Evolutionary conservation across 2,329 filamentous ascomycete genomes (phyloP), one percentile per base, ranked within the genome.

Genomic region (Pseudogymnoascus sp.): DNA sequence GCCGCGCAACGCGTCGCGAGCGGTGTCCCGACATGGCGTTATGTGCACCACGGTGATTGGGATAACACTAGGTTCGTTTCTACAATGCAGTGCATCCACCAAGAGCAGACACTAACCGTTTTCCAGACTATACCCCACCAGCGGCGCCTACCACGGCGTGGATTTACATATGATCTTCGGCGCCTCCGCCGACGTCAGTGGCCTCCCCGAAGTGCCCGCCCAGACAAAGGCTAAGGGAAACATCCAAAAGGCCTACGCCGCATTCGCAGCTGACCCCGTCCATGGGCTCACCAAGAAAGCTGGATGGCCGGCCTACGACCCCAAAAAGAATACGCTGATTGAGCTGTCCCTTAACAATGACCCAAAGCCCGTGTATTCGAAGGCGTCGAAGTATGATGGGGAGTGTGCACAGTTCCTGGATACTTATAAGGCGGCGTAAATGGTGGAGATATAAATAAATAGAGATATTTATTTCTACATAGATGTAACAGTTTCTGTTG

Each of bases 221-320:
- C 63, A 66, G 60, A 57, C 59, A 41, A 7, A n/a, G 13, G 50
- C 63, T 7, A 68, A 64, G 33, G 62, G 41, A 8, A 64, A 67
- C 60, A 65, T 71, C 61, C 64, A 65, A 59, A 64, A 66, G 24
- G 71, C 72, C 10, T 74, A 69, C 69, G 68, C 66, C 6, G 63
- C 69, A 4, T 75, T 74, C 68, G 73, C 71, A 4, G 66, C 64
- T 35, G 67, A 74, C 64, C 71, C 73, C 11, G 44, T 37, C 29
- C 61, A 66, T 40, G 72, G 72, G 0, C 61, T 75, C 29, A 58
- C n/a, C 10, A 39, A 59, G 29, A 7, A 62, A 11, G 21, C 40
- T 13, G 64, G 64, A 7, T 67, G 66, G 66, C 66, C 64, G 2
- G 35, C 29, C 2, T 67, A 67, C 31, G 41, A 59, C 15, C 47